Conservation (phyloP, 768 basidiomycete genomes). For the Myochromella boudieri region DNA sequence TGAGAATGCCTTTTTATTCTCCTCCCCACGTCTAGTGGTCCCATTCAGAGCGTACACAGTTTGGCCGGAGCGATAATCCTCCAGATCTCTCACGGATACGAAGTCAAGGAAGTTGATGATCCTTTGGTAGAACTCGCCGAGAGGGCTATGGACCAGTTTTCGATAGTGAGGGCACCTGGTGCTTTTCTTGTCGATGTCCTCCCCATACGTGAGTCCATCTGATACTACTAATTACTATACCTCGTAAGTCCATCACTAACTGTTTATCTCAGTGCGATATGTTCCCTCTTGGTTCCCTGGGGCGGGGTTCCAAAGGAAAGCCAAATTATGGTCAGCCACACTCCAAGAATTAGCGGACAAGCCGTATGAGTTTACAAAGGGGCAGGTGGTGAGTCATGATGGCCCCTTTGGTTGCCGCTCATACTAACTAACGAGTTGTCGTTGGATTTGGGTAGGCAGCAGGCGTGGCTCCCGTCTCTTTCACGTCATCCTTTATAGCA, state of each 20-base stretch:
- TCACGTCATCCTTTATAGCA: slow-evolving; percentile 39
- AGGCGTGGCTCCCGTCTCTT: slow-evolving; percentile 35
- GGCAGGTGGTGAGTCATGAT: slow-evolving; percentile 17
- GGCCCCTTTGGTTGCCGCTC: slow-evolving; percentile 23
- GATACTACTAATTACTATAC: background rate
- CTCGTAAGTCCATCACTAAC: background rate
- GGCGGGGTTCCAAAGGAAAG: slow-evolving; percentile 33
- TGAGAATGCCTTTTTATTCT: slow-evolving; percentile 17
- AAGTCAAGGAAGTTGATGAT: slow-evolving; percentile 35
- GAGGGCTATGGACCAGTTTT: slow-evolving; percentile 40
- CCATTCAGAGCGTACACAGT: slow-evolving; percentile 14
- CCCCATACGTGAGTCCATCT: slow-evolving; percentile 26
- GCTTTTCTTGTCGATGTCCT: slow-evolving; percentile 39
- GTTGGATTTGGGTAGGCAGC: slow-evolving; percentile 30
- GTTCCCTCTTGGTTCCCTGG: slow-evolving; percentile 44
- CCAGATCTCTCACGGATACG: slow-evolving; percentile 42
- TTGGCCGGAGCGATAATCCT: slow-evolving; percentile 41
- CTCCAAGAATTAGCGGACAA: slow-evolving; percentile 30
- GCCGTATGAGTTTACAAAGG: slow-evolving; percentile 40
- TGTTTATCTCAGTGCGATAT: slow-evolving; percentile 29
- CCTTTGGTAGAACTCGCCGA: slow-evolving; percentile 41
- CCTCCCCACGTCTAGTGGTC: background rate
- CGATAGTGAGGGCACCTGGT: slow-evolving; percentile 17
- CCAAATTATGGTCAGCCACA: slow-evolving; percentile 28
- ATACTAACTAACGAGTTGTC: background rate